Percentiles rank a stretch among this genome's conserved stretches.
phyloP scores from a whole-genome alignment of 2,329 filamentous ascomycete genomes.

The Phialophora macrospora region DNA sequence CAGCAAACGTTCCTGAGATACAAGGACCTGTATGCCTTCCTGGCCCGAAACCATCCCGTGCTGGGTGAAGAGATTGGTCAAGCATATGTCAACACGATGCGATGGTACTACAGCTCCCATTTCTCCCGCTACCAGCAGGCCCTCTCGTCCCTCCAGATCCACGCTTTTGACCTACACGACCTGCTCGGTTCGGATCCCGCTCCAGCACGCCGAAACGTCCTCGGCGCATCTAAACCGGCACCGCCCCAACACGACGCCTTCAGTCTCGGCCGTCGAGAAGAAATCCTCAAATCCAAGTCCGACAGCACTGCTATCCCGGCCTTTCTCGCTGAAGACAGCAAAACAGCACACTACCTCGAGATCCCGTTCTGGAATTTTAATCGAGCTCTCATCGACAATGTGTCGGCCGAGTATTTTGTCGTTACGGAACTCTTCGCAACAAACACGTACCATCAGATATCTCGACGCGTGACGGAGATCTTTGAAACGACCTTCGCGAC shows the following conservation, averaged over 20 bases:
- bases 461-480: conserved; percentile 81
- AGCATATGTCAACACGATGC: conserved; percentile 97
- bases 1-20: conserved; percentile 88
- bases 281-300: conserved; percentile 75
- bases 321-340: conserved; percentile 89
- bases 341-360: conserved; percentile 83
- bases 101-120: conserved; percentile 94
- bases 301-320: conserved; percentile 76
- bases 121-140: conserved; percentile 87
- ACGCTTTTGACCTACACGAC: conserved; percentile 80
- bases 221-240: conserved; percentile 48
- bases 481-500: conserved; percentile 89
- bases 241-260: conserved; percentile 75
- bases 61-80: conserved; percentile 87
- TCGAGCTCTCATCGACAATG: conserved; percentile 89
- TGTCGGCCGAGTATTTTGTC: conserved; percentile 93
- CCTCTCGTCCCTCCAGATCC: conserved; percentile 81
- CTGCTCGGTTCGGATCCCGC: conserved; percentile 78
- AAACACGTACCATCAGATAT: conserved; percentile 72
- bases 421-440: conserved; percentile 87
- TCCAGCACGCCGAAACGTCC: conserved; percentile 60
- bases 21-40: conserved; percentile 84
- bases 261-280: conserved; percentile 82
- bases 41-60: conserved; percentile 78
- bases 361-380: conserved; percentile 93